Evolutionary conservation across 371 early-diverging fungal genomes (phyloP), one percentile per base, ranked within the genome.

Genomic region (Conidiobolus incongruus): DNA sequence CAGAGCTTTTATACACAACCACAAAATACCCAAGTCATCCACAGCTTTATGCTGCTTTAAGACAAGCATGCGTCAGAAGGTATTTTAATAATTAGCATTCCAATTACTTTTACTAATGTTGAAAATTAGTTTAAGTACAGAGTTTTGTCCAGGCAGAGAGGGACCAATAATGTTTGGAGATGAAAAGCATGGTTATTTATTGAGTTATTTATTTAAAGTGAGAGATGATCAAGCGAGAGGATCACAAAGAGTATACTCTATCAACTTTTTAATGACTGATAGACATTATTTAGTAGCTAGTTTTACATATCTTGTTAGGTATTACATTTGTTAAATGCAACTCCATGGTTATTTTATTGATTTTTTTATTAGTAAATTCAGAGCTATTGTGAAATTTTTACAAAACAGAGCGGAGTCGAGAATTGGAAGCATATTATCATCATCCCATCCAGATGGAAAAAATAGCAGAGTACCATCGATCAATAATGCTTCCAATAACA

Each of bases 121-220:
- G 34, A 31, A 20, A 35, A 30, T 22, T 47, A 77, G 76, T 38
- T 53, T 77, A 31, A 75, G 72, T 32, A 62, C 65, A 22, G 78
- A 77, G 41, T 72, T 71, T 29, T 73, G 71, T 46, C 73, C 72
- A 39, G 75, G 76, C 6, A 54, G 69, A 38, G 78, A 77, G 50
- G 78, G 78, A 1, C 68, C 78, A 4, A 70, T 76, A 4, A 52
- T 77, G 43, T 75, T 76, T 68, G 78, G 78, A 21, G 75, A 77
- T 48, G 74, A 75, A 43, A 61, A 64, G 40, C 70, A 72, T 45
- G 78, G 76, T 21, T 72, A 74, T 58, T 70, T 71, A 28, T 64
- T 77, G 56, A 67, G 68, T 35, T 77, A 77, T 48, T 70, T 75
- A 65, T 77, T 77, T 55, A 75, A 70, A 42, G 51, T 77, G 36